These are phyloP conservation scores for Sesbania bispinosa DNA, from an alignment of 306 rosid genomes.

Conservation along the genomic window DNA sequence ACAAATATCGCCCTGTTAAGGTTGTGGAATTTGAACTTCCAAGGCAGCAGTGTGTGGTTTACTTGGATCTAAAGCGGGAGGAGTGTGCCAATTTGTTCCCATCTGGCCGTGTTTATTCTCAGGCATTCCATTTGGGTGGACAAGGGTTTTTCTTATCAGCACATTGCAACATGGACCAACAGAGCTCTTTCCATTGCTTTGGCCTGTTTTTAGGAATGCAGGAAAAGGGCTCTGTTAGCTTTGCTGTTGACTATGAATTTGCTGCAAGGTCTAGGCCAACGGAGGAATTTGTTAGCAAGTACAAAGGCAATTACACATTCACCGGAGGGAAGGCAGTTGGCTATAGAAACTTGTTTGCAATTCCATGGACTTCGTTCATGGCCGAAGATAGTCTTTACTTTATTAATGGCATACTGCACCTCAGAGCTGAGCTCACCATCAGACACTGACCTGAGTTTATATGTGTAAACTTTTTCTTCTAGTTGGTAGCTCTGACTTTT, in stretches of 20 bases:
- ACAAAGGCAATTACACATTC: slow-evolving; percentile 90
- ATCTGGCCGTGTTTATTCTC: slow-evolving; percentile 92
- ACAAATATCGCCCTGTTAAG: slow-evolving; percentile 91
- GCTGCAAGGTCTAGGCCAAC: slow-evolving; percentile 79
- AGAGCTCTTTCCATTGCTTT: slow-evolving; percentile 90
- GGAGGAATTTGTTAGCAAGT: slow-evolving; percentile 83
- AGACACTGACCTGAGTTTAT: slow-evolving; percentile 42
- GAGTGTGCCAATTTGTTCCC: slow-evolving; percentile 79
- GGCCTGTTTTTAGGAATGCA: slow-evolving; percentile 97
- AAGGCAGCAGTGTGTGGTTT: slow-evolving; percentile 89
- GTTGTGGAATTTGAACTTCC: slow-evolving; percentile 95
- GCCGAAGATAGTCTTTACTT: slow-evolving; percentile 84
- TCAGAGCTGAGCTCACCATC: slow-evolving; percentile 95
- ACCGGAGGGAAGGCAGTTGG: slow-evolving; percentile 95
- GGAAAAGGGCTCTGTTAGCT: slow-evolving; percentile 85
- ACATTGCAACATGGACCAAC: slow-evolving; percentile 99
- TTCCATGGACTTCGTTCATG: slow-evolving; percentile 82
- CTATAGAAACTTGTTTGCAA: slow-evolving; percentile 75
- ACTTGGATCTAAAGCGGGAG: slow-evolving; percentile 86
- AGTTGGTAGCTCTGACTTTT: slow-evolving; percentile 21
- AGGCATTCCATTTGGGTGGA: slow-evolving; percentile 95
- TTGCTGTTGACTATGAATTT: slow-evolving; percentile 91
- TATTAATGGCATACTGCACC: slow-evolving; percentile 86
- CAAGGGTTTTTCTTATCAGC: slow-evolving; percentile 96
- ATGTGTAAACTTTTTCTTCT: slow-evolving; percentile 8